These are phyloP conservation scores for Carex myosuroides DNA, from an alignment of 176 grass and related monocot species.

Conservation along the genomic window DNA sequence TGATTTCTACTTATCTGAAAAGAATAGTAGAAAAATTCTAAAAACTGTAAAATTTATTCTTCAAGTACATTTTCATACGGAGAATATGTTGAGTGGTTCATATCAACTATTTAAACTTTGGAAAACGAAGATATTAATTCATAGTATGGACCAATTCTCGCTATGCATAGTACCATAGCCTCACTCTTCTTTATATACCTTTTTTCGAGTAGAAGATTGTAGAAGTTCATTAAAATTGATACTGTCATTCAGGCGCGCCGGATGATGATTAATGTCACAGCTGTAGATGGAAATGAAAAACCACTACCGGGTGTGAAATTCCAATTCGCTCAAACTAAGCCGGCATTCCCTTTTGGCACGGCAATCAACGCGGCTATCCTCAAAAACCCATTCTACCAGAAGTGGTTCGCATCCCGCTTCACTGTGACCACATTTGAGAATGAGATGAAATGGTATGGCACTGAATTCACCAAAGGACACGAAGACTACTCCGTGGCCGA, in stretches of 20 bases:
- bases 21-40: no score
- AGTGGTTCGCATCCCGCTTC: slow-evolving; percentile 81
- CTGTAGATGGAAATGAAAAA: slow-evolving; percentile 34
- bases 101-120: no score
- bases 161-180: no score
- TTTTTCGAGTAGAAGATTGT: neutral
- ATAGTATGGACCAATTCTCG: no score
- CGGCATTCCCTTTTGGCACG: slow-evolving; percentile 57
- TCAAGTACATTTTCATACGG: no score
- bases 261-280: slow-evolving; percentile 31
- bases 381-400: slow-evolving; percentile 42
- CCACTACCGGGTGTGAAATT: slow-evolving; percentile 39
- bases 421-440: slow-evolving; percentile 96
- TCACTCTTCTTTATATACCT: neutral
- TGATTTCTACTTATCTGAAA: no score
- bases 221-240: neutral
- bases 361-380: slow-evolving; percentile 64
- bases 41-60: no score
- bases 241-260: slow-evolving; percentile 19
- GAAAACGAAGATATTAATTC: no score
- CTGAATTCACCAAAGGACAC: slow-evolving; percentile 27
- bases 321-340: slow-evolving; percentile 31
- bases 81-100: no score
- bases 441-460: slow-evolving; percentile 97
- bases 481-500: slow-evolving; percentile 67